Conservation (phyloP, 1,284 basidiomycete species). For the Ustilago hordei region DNA sequence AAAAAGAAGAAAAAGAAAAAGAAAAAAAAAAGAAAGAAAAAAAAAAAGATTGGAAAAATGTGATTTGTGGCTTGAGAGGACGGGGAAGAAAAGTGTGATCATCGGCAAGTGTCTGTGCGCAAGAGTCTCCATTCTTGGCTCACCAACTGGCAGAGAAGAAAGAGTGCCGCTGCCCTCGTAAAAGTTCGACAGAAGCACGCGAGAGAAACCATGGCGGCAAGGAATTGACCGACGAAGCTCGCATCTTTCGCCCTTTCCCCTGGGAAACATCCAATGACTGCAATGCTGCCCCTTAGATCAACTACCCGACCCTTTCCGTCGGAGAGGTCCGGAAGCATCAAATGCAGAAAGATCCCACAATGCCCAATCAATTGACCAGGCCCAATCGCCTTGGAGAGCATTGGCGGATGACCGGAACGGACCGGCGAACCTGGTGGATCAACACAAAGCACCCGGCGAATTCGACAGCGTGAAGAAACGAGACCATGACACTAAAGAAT, state of each 20-base stretch:
- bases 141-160: background rate
- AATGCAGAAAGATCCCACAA: background rate
- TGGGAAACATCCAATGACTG: constrained; percentile 17
- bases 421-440: background rate
- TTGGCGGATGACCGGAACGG: background rate
- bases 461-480: background rate
- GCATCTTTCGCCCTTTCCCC: background rate
- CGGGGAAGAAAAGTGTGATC: background rate
- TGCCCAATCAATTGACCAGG: constrained; percentile 16
- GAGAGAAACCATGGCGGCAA: background rate
- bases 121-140: background rate
- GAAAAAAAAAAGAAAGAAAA: background rate
- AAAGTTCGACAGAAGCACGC: background rate
- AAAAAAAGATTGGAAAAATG: background rate
- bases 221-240: background rate
- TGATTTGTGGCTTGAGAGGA: background rate
- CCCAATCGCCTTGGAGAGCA: background rate
- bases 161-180: background rate
- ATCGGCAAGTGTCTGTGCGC: background rate
- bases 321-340: constrained; percentile 25
- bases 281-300: constrained; percentile 8
- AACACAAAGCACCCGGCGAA: background rate
- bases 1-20: background rate
- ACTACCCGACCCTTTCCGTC: constrained; percentile 20
- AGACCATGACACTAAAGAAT: background rate